These are phyloP conservation scores for Straminergon stramineum DNA, from an alignment of 225 moss, liverwort and hornwort genomes.

Conservation along the genomic window DNA sequence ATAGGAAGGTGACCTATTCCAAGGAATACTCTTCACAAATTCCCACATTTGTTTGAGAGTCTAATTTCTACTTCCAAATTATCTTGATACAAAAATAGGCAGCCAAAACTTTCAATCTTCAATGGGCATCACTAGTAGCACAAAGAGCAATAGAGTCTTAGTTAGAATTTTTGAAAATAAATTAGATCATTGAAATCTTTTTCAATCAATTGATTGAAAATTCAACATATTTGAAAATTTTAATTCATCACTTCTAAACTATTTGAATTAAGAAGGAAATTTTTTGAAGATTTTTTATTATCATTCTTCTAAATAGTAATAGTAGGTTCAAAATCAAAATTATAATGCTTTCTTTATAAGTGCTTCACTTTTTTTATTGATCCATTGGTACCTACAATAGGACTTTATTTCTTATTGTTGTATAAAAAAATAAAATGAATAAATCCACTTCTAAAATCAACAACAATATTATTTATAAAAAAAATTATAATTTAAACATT, in stretches of 20 bases:
- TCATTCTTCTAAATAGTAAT: not conserved
- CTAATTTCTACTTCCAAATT: rapidly evolving
- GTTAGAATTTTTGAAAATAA: not conserved
- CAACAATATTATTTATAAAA: not conserved
- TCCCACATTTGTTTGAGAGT: rapidly evolving
- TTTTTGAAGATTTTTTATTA: not conserved
- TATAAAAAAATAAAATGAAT: not conserved
- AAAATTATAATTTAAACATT: too few species aligned
- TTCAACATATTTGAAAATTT: not conserved
- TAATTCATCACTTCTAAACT: not conserved
- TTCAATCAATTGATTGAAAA: not conserved
- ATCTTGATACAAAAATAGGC: rapidly evolving
- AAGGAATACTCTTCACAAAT: rapidly evolving
- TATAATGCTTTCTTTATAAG: not conserved
- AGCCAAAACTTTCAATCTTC: not conserved
- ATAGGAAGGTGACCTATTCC: rapidly evolving
- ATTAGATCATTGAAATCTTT: not conserved
- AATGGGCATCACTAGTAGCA: rapidly evolving
- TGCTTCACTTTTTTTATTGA: not conserved
- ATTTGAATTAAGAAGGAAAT: not conserved
- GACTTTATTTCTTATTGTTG: not conserved
- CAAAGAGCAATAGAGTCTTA: not conserved
- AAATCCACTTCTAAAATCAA: not conserved
- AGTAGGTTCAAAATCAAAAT: not conserved
- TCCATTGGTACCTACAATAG: not conserved